A percentile compares a stretch with the other conserved stretches of the same genome.
These are phyloP conservation scores for Viola odorata DNA, from an alignment of 345 rosid genomes.

Conservation along the genomic window DNA sequence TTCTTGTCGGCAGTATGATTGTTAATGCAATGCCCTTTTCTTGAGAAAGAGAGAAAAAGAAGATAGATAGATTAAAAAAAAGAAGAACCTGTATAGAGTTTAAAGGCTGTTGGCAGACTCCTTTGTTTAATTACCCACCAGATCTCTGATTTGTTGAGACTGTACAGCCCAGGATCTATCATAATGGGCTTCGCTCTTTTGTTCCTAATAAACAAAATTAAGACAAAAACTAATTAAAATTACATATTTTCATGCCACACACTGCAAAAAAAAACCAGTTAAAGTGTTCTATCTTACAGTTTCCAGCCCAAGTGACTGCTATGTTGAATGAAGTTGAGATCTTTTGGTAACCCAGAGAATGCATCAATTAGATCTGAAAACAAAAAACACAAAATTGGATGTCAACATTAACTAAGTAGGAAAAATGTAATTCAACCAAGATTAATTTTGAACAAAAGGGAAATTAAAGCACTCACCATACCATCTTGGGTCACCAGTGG, in stretches of 20 bases:
- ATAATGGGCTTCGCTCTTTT: slow-evolving; percentile 82
- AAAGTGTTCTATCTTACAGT: slow-evolving; percentile 36
- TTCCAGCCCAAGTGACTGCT: slow-evolving; percentile 83
- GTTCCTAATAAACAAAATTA: slow-evolving; percentile 35
- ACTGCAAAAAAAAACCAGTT: background rate
- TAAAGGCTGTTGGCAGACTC: slow-evolving; percentile 83
- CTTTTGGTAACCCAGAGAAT: slow-evolving; percentile 71
- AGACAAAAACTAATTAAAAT: background rate
- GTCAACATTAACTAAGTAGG: background rate
- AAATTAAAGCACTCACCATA: slow-evolving; percentile 78
- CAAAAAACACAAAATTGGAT: background rate
- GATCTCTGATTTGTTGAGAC: slow-evolving; percentile 71
- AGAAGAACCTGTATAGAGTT: slow-evolving; percentile 73
- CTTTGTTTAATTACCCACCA: slow-evolving; percentile 76
- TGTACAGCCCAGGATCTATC: slow-evolving; percentile 82
- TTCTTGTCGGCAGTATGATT: slow-evolving; percentile 11
- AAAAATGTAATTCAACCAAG: background rate
- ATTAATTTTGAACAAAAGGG: background rate
- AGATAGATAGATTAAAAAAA: background rate
- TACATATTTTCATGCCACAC: background rate
- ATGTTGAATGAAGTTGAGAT: slow-evolving; percentile 88
- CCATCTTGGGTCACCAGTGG: slow-evolving; percentile 93
- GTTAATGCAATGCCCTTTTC: background rate
- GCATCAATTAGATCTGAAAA: slow-evolving; percentile 84
- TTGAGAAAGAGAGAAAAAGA: background rate